These are phyloP conservation scores for Bruguiera gymnorhiza DNA, from an alignment of 345 rosid species.

Conservation along the genomic window DNA sequence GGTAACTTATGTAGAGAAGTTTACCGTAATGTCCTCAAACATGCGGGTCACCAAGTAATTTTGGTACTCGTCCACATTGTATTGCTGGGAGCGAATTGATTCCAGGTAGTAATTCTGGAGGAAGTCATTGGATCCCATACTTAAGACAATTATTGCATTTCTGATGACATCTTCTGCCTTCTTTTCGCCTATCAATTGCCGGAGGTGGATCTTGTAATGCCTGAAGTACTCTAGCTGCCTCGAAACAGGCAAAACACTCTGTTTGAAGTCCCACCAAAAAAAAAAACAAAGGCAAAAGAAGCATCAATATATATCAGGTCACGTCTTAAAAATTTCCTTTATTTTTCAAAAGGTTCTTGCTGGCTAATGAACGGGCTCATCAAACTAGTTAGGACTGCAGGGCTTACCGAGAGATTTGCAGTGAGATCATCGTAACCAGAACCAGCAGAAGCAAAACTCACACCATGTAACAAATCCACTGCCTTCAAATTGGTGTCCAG, in stretches of 20 bases:
- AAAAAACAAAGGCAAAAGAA: too few relatives aligned
- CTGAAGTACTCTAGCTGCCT: slow-evolving; percentile 56
- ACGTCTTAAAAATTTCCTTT: too few relatives aligned
- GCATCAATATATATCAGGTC: neutral
- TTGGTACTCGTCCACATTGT: slow-evolving; percentile 47
- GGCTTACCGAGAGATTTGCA: slow-evolving; percentile 70
- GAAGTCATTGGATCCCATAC: slow-evolving; percentile 89
- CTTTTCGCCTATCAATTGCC: slow-evolving; percentile 44
- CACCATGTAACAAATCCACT: slow-evolving; percentile 57
- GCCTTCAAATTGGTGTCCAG: slow-evolving; percentile 52
- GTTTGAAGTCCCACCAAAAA: neutral
- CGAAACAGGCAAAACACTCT: slow-evolving; percentile 62
- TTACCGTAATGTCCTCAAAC: slow-evolving; percentile 52
- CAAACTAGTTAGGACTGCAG: neutral
- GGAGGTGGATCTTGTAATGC: slow-evolving; percentile 63
- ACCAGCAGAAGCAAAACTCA: slow-evolving; percentile 91
- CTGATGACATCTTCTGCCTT: slow-evolving; percentile 46
- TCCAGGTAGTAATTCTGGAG: slow-evolving; percentile 75
- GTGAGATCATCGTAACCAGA: slow-evolving; percentile 89
- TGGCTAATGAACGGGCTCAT: too few relatives aligned
- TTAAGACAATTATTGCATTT: slow-evolving; percentile 47
- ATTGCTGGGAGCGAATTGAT: slow-evolving; percentile 55
- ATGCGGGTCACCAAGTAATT: slow-evolving; percentile 50
- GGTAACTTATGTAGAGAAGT: too few relatives aligned
- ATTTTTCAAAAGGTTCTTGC: too few relatives aligned